Evolutionary conservation across 2,329 filamentous ascomycete species (phyloP).

Genomic region (Colletotrichum sp.): DNA sequence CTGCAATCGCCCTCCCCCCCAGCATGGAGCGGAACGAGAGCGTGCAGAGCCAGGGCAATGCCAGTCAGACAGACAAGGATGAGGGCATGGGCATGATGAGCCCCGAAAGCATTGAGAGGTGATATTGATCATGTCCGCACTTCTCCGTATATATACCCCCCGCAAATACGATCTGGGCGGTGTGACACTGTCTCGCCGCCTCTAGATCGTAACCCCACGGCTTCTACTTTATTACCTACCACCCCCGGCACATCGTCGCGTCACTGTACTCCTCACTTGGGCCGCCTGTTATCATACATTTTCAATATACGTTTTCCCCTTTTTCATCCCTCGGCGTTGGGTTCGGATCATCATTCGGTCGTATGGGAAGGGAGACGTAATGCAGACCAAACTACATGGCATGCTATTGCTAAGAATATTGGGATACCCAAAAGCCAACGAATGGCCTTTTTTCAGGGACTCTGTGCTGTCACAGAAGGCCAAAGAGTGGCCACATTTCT

Average conservation of each 20-base stretch:
- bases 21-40: constrained; percentile 64
- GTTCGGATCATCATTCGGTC: constrained; percentile 15
- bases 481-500: background rate
- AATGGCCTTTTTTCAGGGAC: constrained; percentile 1
- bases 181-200: background rate
- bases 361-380: constrained; percentile 1
- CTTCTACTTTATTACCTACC: background rate
- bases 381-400: constrained; percentile 3
- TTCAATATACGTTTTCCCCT: constrained; percentile 9
- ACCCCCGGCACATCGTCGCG: background rate
- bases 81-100: constrained; percentile 80
- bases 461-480: background rate
- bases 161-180: background rate
- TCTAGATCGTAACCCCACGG: background rate
- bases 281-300: background rate
- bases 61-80: constrained; percentile 71
- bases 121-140: background rate
- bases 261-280: background rate
- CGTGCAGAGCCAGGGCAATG: constrained; percentile 60
- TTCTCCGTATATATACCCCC: constrained; percentile 4
- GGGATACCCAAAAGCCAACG: constrained; percentile 19
- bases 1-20: constrained; percentile 42
- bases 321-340: constrained; percentile 15
- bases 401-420: constrained; percentile 4
- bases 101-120: constrained; percentile 71